phyloP scores from a whole-genome alignment of 2,329 filamentous ascomycete species.

The Dothidotthia symphoricarpi region DNA sequence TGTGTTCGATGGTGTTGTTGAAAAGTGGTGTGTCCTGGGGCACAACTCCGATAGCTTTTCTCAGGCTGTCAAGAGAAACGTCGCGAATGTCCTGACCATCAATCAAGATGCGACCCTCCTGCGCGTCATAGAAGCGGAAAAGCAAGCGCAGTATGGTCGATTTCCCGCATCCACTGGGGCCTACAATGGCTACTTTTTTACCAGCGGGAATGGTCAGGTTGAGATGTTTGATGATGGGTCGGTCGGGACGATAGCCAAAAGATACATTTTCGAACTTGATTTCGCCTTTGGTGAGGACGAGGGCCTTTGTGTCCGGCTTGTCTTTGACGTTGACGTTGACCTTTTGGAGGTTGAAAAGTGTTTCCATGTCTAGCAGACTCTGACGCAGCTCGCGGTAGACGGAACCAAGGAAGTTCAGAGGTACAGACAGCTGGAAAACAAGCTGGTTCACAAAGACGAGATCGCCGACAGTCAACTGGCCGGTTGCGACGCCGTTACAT shows the following conservation, averaged over 20 bases:
- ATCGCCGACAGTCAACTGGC: slow-evolving; percentile 84
- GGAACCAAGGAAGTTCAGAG: slow-evolving; percentile 95
- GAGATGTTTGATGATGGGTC: slow-evolving; percentile 82
- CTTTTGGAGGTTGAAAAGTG: slow-evolving; percentile 94
- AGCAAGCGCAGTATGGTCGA: slow-evolving; percentile 87
- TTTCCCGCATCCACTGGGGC: slow-evolving; percentile 93
- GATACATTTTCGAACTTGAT: slow-evolving; percentile 93
- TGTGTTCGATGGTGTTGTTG: slow-evolving; percentile 94
- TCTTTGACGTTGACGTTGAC: slow-evolving; percentile 89
- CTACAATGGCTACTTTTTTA: slow-evolving; percentile 93
- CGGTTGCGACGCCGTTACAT: slow-evolving; percentile 79
- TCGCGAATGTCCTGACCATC: slow-evolving; percentile 90
- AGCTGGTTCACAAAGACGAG: slow-evolving; percentile 99
- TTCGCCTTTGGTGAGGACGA: slow-evolving; percentile 76
- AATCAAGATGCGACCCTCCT: slow-evolving; percentile 80
- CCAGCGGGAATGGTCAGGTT: slow-evolving; percentile 88
- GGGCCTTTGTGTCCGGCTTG: slow-evolving; percentile 67
- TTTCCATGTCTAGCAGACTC: slow-evolving; percentile 96
- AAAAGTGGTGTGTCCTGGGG: slow-evolving; percentile 96
- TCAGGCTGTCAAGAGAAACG: slow-evolving; percentile 77
- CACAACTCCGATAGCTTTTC: slow-evolving; percentile 86
- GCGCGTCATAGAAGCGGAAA: slow-evolving; percentile 92
- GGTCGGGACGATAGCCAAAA: slow-evolving; percentile 85
- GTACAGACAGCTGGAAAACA: slow-evolving; percentile 95
- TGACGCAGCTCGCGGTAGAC: slow-evolving; percentile 95